These are phyloP conservation scores for Fusarium sp. DNA, from an alignment of 2,329 filamentous ascomycete genomes.

Conservation along the genomic window DNA sequence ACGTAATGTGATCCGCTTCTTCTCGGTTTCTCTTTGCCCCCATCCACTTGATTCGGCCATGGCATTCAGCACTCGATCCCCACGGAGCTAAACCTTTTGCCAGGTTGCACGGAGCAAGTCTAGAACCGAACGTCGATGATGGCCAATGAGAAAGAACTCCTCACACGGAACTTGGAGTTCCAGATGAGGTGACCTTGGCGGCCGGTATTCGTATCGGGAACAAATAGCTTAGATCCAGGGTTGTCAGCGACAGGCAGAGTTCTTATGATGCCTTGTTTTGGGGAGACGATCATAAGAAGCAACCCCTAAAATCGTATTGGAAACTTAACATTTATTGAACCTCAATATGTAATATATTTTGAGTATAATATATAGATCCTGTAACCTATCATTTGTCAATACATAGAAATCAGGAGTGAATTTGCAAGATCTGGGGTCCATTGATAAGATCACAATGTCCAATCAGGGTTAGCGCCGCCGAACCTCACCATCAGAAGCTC, in stretches of 20 bases:
- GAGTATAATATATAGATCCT: no score
- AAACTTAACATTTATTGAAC: no score
- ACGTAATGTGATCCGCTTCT: conserved; percentile 25
- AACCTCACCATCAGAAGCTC: conserved; percentile 4
- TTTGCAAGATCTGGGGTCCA: not conserved
- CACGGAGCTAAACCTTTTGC: conserved; percentile 23
- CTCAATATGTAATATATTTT: no score
- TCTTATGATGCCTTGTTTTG: no score
- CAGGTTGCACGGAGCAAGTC: conserved; percentile 5
- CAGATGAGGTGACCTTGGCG: conserved; percentile 9
- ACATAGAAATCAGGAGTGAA: no score
- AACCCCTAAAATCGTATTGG: no score
- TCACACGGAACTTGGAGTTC: conserved; percentile 8
- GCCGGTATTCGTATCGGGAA: not conserved
- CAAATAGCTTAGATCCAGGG: not conserved
- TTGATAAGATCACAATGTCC: conserved; percentile 24
- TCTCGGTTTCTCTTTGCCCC: not conserved
- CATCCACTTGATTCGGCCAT: conserved; percentile 16
- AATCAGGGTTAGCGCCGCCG: conserved; percentile 19
- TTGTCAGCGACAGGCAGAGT: not conserved
- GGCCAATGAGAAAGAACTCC: conserved; percentile 6
- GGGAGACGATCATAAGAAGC: not conserved
- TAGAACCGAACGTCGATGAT: not conserved
- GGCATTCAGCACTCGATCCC: conserved; percentile 7
- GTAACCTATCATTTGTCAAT: no score